Conservation (phyloP, 805 yeast genomes). For the Schizosaccharomyces lindneri region DNA sequence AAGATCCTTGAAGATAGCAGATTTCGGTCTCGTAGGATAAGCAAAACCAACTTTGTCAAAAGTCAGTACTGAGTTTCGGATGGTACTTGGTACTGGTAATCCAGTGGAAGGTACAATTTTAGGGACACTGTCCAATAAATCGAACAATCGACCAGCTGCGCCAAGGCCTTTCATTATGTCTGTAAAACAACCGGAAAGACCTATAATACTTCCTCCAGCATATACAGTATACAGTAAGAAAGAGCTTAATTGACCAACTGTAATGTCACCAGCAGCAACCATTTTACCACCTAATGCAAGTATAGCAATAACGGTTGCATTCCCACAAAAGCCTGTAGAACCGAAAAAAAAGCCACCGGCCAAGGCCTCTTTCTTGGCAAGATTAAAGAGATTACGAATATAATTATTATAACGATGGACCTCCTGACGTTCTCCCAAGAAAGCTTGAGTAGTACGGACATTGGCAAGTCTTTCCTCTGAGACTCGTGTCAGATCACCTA, state of each 20-base stretch:
- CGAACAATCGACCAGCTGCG: constrained; percentile 79
- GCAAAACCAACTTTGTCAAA: constrained; percentile 42
- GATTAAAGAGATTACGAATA: constrained; percentile 35
- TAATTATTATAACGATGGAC: constrained; percentile 50
- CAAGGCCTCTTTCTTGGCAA: constrained; percentile 54
- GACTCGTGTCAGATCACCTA: constrained; percentile 69
- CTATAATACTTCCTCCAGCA: constrained; percentile 80
- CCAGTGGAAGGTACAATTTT: constrained; percentile 46
- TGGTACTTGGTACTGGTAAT: constrained; percentile 9
- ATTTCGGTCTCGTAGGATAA: constrained; percentile 67
- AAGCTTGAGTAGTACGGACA: constrained; percentile 67
- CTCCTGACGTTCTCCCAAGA: constrained; percentile 62
- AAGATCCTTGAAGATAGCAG: constrained; percentile 35
- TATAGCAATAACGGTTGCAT: constrained; percentile 50
- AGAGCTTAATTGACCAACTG: constrained; percentile 73
- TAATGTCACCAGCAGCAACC: constrained; percentile 49
- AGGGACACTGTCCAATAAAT: constrained; percentile 57
- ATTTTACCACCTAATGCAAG: constrained; percentile 59
- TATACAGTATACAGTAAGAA: constrained; percentile 90
- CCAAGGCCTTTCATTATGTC: constrained; percentile 95
- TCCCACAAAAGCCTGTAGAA: constrained; percentile 63
- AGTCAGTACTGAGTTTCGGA: constrained; percentile 20
- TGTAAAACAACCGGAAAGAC: constrained; percentile 70
- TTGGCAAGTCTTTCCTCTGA: constrained; percentile 80
- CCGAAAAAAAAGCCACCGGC: constrained; percentile 56